A percentile compares a stretch with the other conserved stretches of the same genome.
Evolutionary conservation across 108 stramenopile species (phyloP).

Genomic region (Epithemia pelagica): DNA sequence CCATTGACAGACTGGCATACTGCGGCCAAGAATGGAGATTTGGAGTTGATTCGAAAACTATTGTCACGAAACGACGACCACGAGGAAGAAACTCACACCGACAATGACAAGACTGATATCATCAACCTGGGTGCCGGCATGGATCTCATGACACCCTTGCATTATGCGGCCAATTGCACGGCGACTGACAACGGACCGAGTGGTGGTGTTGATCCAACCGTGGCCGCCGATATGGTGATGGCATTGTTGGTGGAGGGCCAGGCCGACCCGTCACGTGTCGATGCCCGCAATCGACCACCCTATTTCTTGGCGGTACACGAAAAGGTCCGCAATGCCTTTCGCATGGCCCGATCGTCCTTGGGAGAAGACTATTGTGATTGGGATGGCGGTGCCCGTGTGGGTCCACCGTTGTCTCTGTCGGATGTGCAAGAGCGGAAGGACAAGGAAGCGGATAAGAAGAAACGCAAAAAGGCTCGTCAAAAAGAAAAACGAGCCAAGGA

Average conservation of each 20-base stretch:
- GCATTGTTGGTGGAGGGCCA: conserved; percentile 53
- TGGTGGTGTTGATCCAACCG: conserved; percentile 11
- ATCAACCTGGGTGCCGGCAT: conserved; percentile 32
- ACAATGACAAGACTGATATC: conserved; percentile 8
- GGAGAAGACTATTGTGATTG: conserved; percentile 75
- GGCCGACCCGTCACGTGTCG: conserved; percentile 66
- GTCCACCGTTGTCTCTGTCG: conserved; percentile 51
- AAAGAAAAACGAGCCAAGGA: conserved; percentile 71
- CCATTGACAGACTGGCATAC: conserved; percentile 55
- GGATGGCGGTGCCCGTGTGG: conserved; percentile 66
- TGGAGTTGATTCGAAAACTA: conserved; percentile 34
- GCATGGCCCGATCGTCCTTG: conserved; percentile 53
- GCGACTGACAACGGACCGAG: background rate
- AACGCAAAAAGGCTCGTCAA: conserved; percentile 64
- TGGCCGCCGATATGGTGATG: conserved; percentile 28
- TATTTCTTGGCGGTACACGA: conserved; percentile 67
- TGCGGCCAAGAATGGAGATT: conserved; percentile 52
- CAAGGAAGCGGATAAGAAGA: conserved; percentile 80
- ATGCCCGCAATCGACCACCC: conserved; percentile 52
- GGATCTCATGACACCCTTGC: conserved; percentile 53
- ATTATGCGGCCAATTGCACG: conserved; percentile 42
- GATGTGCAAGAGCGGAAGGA: conserved; percentile 50
- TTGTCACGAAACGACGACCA: too few relatives aligned
- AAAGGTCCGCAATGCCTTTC: conserved; percentile 74
- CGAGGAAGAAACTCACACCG: background rate